Conservation (phyloP, 192 early-diverging fungal species). For the Gigaspora rosea region DNA sequence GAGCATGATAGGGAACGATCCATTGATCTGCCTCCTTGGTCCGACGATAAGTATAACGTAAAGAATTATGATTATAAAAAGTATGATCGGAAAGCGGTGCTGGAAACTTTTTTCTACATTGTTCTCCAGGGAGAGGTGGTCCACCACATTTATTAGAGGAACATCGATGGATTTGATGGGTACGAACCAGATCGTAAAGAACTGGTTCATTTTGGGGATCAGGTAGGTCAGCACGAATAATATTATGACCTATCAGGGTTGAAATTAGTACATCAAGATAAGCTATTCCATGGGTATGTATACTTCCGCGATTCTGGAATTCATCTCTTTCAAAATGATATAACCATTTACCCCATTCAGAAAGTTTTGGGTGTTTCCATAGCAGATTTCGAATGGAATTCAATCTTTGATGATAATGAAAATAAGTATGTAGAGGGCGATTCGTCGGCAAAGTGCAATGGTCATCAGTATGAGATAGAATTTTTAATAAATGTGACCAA, state of each 20-base stretch:
- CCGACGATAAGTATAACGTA: neutral
- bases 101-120: no score
- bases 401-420: no score
- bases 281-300: no score
- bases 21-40: neutral
- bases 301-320: no score
- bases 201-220: neutral
- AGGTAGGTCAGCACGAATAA: neutral
- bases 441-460: no score
- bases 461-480: no score
- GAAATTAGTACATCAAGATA: neutral
- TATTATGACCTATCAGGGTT: neutral
- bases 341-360: no score
- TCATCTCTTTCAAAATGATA: no score
- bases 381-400: no score
- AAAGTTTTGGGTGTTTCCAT: no score
- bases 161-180: neutral
- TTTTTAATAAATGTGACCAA: no score
- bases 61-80: neutral
- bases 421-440: no score
- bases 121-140: neutral
- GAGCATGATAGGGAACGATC: neutral
- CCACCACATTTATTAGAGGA: neutral
- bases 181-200: neutral
- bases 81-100: neutral